Evolutionary conservation across 805 yeast genomes (phyloP).

Genomic region (Yamadazyma insecticola): DNA sequence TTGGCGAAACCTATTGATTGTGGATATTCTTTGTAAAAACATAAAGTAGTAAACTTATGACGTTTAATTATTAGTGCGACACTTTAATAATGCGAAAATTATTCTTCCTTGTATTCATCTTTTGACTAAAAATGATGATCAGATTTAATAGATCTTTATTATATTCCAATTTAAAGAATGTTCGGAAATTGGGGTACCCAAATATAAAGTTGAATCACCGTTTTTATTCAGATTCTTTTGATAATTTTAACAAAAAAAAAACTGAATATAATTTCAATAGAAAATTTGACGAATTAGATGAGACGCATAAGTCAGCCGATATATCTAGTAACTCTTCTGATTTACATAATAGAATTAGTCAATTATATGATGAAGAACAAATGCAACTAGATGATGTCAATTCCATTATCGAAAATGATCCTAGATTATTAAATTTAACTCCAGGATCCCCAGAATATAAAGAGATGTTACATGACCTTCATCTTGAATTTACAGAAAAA

Average conservation of each 20-base stretch:
- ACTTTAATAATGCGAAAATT: too few species aligned
- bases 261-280: conserved; percentile 10
- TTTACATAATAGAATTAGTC: too few species aligned
- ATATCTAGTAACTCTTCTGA: too few species aligned
- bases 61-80: too few species aligned
- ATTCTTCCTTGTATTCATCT: too few species aligned
- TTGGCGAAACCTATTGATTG: too few species aligned
- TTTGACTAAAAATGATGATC: conserved; percentile 1
- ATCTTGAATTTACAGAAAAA: conserved; percentile 19
- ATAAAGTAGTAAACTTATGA: too few species aligned
- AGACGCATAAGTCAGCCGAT: too few species aligned
- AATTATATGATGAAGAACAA: too few species aligned
- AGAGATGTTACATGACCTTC: conserved; percentile 23
- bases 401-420: conserved; percentile 24
- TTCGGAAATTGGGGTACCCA: neutral
- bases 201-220: too few species aligned
- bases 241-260: conserved; percentile 34
- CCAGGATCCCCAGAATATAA: conserved; percentile 35
- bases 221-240: conserved; percentile 16
- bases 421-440: conserved; percentile 21
- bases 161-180: neutral
- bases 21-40: too few species aligned
- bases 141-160: neutral
- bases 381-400: conserved; percentile 16
- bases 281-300: conserved; percentile 4